Evolutionary conservation across 1,284 basidiomycete genomes (phyloP).

Genomic region (Omphalotus olearius): DNA sequence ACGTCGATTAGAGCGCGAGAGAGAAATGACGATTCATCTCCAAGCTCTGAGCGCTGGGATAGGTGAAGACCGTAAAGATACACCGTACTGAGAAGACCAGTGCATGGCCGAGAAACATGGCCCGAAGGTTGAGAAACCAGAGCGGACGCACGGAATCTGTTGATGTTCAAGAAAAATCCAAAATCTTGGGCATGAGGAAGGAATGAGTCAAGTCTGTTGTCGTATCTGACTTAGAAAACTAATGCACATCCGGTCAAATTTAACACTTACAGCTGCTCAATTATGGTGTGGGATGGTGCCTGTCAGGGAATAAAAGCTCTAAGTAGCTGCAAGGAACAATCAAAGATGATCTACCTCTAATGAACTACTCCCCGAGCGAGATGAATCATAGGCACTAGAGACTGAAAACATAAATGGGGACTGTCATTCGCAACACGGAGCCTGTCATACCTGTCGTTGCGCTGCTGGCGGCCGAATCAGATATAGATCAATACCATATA

Average conservation of each 20-base stretch:
- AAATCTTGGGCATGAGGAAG: constrained; percentile 8
- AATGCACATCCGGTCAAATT: neutral
- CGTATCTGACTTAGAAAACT: neutral
- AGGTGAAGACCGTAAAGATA: constrained; percentile 9
- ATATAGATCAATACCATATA: neutral
- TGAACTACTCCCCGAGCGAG: neutral
- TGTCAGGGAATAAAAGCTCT: neutral
- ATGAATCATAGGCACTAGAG: no score
- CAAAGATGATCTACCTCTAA: neutral
- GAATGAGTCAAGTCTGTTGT: constrained; percentile 9
- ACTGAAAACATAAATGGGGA: no score
- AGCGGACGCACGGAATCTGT: constrained; percentile 1
- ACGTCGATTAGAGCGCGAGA: constrained; percentile 3
- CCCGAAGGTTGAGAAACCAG: neutral
- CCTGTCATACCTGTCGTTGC: neutral
- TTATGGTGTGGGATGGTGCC: neutral
- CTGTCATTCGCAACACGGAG: neutral
- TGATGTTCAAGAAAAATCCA: constrained; percentile 9
- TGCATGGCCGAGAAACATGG: neutral
- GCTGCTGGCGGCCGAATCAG: neutral
- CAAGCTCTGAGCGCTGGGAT: constrained; percentile 1
- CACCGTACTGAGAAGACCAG: constrained; percentile 8
- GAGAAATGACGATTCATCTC: constrained; percentile 1
- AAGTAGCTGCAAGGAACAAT: neutral
- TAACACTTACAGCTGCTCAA: constrained; percentile 1